Conservation (phyloP, 805 yeast genomes). For the Saturnispora mendoncae region DNA sequence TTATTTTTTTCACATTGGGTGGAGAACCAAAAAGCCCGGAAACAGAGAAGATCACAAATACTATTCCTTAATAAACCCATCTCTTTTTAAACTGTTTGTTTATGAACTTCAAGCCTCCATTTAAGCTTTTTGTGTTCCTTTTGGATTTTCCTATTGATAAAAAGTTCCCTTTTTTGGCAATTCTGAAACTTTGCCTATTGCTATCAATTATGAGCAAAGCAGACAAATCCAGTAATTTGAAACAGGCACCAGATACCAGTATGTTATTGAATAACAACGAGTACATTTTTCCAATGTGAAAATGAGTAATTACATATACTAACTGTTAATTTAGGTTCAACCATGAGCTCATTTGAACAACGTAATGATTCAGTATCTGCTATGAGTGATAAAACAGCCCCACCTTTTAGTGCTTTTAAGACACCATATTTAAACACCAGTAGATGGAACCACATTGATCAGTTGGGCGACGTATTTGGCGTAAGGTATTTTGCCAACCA, state of each 20-base stretch:
- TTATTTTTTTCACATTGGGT: too few species aligned
- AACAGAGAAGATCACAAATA: too few species aligned
- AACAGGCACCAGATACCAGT: not conserved
- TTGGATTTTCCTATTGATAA: too few species aligned
- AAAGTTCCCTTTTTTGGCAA: too few species aligned
- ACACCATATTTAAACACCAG: slow-evolving; percentile 37
- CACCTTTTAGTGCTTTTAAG: slow-evolving; percentile 35
- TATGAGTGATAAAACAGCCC: slow-evolving; percentile 24
- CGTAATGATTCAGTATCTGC: slow-evolving; percentile 16
- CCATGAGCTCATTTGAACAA: not conserved
- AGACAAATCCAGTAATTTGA: not conserved
- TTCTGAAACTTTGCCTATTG: too few species aligned
- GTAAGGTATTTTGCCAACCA: slow-evolving; percentile 23
- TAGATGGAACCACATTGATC: slow-evolving; percentile 35
- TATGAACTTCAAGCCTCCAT: too few species aligned
- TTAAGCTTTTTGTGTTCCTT: too few species aligned
- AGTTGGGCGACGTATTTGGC: slow-evolving; percentile 27
- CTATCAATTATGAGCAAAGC: not conserved
- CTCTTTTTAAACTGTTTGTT: too few species aligned
- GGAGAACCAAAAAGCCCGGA: too few species aligned
- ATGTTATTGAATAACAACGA: not conserved
- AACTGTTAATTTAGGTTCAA: not conserved
- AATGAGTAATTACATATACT: too few species aligned
- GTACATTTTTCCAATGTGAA: too few species aligned
- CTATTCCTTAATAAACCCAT: too few species aligned